Percentiles rank a stretch among this genome's conserved stretches.
Conservation (phyloP, 257 asterid genomes). For the Lycium barbarum region DNA sequence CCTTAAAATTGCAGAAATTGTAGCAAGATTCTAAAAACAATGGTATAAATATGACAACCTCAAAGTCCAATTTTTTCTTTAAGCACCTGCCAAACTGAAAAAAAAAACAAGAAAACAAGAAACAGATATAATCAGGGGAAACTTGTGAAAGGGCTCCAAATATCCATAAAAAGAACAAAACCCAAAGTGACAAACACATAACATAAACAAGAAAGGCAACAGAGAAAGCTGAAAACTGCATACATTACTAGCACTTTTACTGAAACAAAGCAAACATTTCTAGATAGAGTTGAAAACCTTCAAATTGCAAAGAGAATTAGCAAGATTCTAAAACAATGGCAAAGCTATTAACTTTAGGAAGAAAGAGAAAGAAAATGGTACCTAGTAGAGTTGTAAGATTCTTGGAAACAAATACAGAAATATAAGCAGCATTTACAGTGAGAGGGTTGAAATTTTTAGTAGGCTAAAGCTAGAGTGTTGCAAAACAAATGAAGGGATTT, state of each 20-base stretch:
- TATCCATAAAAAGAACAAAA: neutral
- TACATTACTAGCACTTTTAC: neutral
- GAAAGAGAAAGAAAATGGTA: neutral
- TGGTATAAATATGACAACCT: conserved; percentile 18
- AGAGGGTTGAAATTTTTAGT: neutral
- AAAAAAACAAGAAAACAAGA: neutral
- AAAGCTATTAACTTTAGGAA: neutral
- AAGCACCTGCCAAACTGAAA: neutral
- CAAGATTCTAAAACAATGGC: neutral
- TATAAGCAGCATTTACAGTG: conserved; percentile 3
- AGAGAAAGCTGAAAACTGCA: neutral
- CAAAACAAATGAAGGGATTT: neutral
- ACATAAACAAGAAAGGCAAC: neutral
- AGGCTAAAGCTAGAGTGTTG: neutral
- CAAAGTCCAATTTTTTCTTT: neutral
- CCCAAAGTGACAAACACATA: neutral
- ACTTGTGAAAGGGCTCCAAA: neutral
- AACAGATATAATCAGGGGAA: neutral
- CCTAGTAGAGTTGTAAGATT: neutral
- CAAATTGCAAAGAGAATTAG: neutral
- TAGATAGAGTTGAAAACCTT: neutral
- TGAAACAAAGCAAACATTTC: neutral
- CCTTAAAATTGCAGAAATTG: neutral
- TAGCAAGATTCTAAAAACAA: neutral
- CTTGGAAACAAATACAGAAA: conserved; percentile 22